These are phyloP conservation scores for Phytophthora megakarya DNA, from an alignment of 352 stramenopile genomes.

Conservation along the genomic window DNA sequence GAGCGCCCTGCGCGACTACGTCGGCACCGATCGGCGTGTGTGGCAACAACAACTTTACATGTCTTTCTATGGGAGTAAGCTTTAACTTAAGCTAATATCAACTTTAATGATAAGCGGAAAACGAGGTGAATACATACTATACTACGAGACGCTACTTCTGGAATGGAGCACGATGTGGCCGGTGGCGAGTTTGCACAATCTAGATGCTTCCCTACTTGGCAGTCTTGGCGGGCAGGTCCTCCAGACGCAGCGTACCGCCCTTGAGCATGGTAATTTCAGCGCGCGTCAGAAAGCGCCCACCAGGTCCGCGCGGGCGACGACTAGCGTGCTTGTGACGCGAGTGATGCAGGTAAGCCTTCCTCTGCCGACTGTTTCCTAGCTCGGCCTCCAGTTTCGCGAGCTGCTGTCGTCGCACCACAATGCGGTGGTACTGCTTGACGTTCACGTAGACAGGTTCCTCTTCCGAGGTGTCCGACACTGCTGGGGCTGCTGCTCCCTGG, in stretches of 20 bases:
- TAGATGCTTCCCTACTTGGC: slow-evolving; percentile 28
- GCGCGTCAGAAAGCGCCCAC: slow-evolving; percentile 86
- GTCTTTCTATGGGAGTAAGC: slow-evolving; percentile 42
- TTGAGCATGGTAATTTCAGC: slow-evolving; percentile 86
- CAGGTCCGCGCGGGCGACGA: slow-evolving; percentile 79
- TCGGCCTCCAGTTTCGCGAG: slow-evolving; percentile 88
- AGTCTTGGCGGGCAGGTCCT: slow-evolving; percentile 65
- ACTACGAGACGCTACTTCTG: slow-evolving; percentile 3
- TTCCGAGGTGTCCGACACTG: slow-evolving; percentile 41
- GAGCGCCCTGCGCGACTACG: slow-evolving; percentile 32
- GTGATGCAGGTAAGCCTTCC: slow-evolving; percentile 87
- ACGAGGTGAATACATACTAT: slow-evolving; percentile 12
- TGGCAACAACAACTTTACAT: slow-evolving; percentile 46
- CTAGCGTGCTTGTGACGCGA: slow-evolving; percentile 90
- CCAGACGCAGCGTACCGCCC: slow-evolving; percentile 74
- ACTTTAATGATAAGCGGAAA: slow-evolving; percentile 2
- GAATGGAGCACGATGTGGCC: slow-evolving; percentile 2
- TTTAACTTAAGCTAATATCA: slow-evolving; percentile 18
- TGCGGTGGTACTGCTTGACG: slow-evolving; percentile 91
- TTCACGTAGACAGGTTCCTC: slow-evolving; percentile 92
- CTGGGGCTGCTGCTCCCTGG: slow-evolving; percentile 26
- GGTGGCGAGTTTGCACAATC: neutral
- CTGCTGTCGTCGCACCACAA: slow-evolving; percentile 89
- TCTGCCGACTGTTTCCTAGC: slow-evolving; percentile 75
- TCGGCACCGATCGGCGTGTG: slow-evolving; percentile 34